Evolutionary conservation across 768 basidiomycete genomes (phyloP), one percentile per base, ranked within the genome.

Genomic region (Tricholoma matsutake): DNA sequence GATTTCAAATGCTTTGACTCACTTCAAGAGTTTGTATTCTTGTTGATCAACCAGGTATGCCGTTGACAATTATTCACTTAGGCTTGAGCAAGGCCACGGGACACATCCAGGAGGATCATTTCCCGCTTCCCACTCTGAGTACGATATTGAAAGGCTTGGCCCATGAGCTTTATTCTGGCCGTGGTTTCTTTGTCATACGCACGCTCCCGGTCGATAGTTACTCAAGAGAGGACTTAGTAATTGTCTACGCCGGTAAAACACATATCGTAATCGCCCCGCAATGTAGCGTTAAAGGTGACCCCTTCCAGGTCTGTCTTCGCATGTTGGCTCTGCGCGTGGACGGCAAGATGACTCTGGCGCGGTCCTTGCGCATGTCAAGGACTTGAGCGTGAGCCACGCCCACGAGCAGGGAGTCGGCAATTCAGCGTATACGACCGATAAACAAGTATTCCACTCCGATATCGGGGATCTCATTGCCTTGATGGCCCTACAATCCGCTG

Each of bases 391-490:
- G 54, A 77, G 73, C 63, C 78, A 79, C 59, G 76, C 79, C 4
- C 69, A 76, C 55, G 76, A 77, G 61, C 72, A 76, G 16, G 76
- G 73, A 16, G 78, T 79, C 52, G 78, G 78, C 7, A 76, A 77
- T 56, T 73, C 79, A 9, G 80, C 79, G 41, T 80, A 80, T 63
- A 82, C 65, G 29, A 82, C 79, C 1, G 79, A 81, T 68, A 79
- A 78, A 61, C 80, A 81, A 63, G 79, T 81, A 20, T 82, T 82
- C 71, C 80, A 81, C 63, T 79, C 79, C 1, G 80, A 81, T 60
- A 72, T 77, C 35, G 80, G 81, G 0, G 79, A 80, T 64, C 68
- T 81, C 51, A 79, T 82, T 61, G 76, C 78, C 5, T 68, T 81
- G 31, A 71, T 81, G 58, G 76, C 78, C 2, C 69, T 81, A 34